Evolutionary conservation across 2,329 filamentous ascomycete genomes (phyloP).

Genomic region (Talaromyces sp.): DNA sequence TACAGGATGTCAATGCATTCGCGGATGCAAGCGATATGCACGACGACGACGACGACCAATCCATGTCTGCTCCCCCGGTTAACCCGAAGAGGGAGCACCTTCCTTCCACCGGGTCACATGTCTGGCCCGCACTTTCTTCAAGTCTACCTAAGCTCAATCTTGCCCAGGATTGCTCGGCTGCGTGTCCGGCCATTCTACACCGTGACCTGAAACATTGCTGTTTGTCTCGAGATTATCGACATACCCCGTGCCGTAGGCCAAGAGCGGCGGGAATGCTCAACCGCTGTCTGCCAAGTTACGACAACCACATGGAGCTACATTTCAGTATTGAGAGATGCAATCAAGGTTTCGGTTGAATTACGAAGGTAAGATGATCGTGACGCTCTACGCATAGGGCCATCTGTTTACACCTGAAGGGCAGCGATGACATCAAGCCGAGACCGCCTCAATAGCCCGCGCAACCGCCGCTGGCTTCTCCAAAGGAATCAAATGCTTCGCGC

Average conservation of each 20-base stretch:
- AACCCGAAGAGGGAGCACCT: not conserved
- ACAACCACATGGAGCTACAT: conserved; percentile 4
- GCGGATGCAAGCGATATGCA: not conserved
- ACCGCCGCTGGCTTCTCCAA: conserved; percentile 23
- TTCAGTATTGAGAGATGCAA: not conserved
- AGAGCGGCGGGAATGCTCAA: not conserved
- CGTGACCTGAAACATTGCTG: not conserved
- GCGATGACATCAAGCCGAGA: not conserved
- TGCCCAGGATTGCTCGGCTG: not conserved
- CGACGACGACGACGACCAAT: no score
- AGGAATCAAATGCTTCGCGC: conserved; percentile 26
- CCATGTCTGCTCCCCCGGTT: not conserved
- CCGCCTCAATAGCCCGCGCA: conserved; percentile 5
- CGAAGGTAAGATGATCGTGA: not conserved
- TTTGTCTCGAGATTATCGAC: not conserved
- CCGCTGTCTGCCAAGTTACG: not conserved
- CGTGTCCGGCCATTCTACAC: not conserved
- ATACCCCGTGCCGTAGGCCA: not conserved
- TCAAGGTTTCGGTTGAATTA: not conserved
- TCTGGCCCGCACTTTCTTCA: not conserved
- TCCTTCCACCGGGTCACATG: not conserved
- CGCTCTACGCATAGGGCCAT: not conserved
- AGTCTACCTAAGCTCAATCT: not conserved
- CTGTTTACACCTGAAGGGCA: no score
- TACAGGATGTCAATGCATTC: not conserved